Conservation (phyloP, 1,284 basidiomycete species). For the Malassezia restricta region DNA sequence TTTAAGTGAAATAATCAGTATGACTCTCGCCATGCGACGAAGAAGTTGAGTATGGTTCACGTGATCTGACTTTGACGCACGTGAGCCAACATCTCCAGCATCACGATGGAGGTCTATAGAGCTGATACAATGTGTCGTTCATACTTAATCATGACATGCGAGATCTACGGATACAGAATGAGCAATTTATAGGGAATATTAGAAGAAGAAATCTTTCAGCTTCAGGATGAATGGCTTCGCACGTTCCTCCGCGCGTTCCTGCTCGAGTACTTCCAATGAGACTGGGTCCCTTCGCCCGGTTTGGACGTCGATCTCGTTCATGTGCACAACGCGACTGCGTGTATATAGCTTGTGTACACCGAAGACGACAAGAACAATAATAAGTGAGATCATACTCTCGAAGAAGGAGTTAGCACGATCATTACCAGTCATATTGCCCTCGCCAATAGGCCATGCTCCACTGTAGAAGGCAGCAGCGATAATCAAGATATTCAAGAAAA, state of each 20-base stretch:
- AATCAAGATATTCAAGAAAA: slow-evolving; percentile 37
- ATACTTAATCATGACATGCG: no score
- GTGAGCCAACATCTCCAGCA: no score
- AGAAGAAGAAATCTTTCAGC: slow-evolving; percentile 1
- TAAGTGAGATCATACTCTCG: slow-evolving; percentile 48
- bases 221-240: slow-evolving; percentile 22
- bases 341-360: slow-evolving; percentile 26
- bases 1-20: no score
- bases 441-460: slow-evolving; percentile 34
- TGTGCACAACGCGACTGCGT: slow-evolving; percentile 20
- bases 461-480: slow-evolving; percentile 26
- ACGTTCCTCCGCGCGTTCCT: slow-evolving; percentile 33
- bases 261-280: slow-evolving; percentile 32
- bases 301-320: slow-evolving; percentile 31
- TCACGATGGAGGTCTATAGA: no score
- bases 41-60: no score
- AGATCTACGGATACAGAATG: no score
- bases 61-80: no score
- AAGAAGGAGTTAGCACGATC: slow-evolving; percentile 49
- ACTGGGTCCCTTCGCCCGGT: slow-evolving; percentile 27
- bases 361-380: slow-evolving; percentile 32
- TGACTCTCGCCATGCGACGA: no score
- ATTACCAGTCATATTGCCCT: slow-evolving; percentile 19
- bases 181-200: no score
- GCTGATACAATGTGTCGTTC: no score